These are phyloP conservation scores for Rhodotorula taiwanensis DNA, from an alignment of 768 basidiomycete genomes.

Conservation along the genomic window DNA sequence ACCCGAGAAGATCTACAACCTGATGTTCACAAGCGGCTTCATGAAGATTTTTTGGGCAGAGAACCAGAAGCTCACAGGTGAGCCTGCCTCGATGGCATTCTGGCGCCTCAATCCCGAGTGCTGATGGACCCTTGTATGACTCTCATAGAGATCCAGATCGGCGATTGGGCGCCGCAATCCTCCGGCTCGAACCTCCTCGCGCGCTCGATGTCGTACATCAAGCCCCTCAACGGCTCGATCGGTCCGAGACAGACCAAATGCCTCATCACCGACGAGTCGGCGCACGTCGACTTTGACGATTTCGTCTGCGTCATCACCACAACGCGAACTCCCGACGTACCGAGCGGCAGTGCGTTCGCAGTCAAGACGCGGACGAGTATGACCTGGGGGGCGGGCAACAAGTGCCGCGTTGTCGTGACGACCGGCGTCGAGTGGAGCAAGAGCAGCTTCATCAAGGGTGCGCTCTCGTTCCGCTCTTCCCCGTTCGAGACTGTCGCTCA, in stretches of 20 bases:
- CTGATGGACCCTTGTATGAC: background rate
- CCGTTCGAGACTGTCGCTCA: background rate
- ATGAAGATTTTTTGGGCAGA: slow-evolving; percentile 78
- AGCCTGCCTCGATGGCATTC: background rate
- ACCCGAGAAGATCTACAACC: slow-evolving; percentile 88
- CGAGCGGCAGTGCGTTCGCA: slow-evolving; percentile 81
- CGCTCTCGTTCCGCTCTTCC: slow-evolving; percentile 25
- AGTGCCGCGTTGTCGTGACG: slow-evolving; percentile 74
- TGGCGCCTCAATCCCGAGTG: background rate
- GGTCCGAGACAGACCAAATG: slow-evolving; percentile 95
- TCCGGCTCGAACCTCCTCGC: slow-evolving; percentile 63
- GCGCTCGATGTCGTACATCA: slow-evolving; percentile 93
- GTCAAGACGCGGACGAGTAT: slow-evolving; percentile 93
- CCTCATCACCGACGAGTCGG: slow-evolving; percentile 80
- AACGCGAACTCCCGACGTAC: slow-evolving; percentile 88
- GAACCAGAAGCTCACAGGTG: slow-evolving; percentile 83
- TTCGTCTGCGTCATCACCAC: slow-evolving; percentile 77
- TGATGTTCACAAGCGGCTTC: slow-evolving; percentile 81
- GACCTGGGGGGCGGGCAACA: slow-evolving; percentile 78
- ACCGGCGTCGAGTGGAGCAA: slow-evolving; percentile 94
- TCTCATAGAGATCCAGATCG: slow-evolving; percentile 76
- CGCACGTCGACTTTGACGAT: slow-evolving; percentile 73
- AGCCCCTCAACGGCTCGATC: slow-evolving; percentile 75
- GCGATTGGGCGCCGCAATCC: slow-evolving; percentile 76
- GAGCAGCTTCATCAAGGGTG: slow-evolving; percentile 91